Evolutionary conservation across 2,329 filamentous ascomycete species (phyloP).

Genomic region (Torrubiella hemipterigena): DNA sequence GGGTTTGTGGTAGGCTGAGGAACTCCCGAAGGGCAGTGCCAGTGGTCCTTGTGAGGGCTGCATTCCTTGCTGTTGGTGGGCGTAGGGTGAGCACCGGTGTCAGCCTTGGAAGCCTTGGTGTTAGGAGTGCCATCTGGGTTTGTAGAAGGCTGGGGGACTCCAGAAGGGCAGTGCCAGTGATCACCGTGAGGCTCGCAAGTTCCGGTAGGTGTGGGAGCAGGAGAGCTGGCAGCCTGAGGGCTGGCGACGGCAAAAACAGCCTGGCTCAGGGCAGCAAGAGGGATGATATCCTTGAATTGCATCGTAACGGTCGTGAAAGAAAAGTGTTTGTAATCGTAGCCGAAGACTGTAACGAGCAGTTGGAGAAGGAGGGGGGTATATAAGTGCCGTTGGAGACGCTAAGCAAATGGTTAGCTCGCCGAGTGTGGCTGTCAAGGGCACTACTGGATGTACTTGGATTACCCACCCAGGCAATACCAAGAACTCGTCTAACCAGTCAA

Average conservation of each 20-base stretch:
- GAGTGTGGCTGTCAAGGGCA: no score
- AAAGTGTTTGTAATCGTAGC: no score
- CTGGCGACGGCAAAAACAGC: slow-evolving; percentile 3
- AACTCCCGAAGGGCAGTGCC: slow-evolving; percentile 10
- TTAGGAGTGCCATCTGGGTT: slow-evolving; percentile 4
- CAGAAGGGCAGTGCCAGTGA: slow-evolving; percentile 4
- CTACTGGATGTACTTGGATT: no score
- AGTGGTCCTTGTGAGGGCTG: slow-evolving; percentile 7
- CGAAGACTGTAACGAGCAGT: no score
- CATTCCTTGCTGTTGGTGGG: slow-evolving; percentile 6
- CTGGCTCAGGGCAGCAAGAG: slow-evolving; percentile 3
- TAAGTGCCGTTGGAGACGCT: no score
- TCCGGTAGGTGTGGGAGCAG: slow-evolving; percentile 1
- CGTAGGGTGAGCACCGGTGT: not conserved
- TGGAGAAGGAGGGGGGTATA: no score
- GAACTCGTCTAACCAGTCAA: no score
- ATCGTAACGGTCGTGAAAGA: no score
- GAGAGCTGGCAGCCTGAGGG: not conserved
- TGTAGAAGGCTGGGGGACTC: slow-evolving; percentile 3
- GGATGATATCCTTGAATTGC: slow-evolving; percentile 5
- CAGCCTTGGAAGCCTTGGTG: slow-evolving; percentile 2
- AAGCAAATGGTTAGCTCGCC: no score
- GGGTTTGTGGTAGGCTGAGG: slow-evolving; percentile 3
- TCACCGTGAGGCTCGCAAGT: slow-evolving; percentile 6
- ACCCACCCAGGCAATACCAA: no score